Conservation (phyloP, 2,329 filamentous ascomycete species). For the Colletotrichum musicola region DNA sequence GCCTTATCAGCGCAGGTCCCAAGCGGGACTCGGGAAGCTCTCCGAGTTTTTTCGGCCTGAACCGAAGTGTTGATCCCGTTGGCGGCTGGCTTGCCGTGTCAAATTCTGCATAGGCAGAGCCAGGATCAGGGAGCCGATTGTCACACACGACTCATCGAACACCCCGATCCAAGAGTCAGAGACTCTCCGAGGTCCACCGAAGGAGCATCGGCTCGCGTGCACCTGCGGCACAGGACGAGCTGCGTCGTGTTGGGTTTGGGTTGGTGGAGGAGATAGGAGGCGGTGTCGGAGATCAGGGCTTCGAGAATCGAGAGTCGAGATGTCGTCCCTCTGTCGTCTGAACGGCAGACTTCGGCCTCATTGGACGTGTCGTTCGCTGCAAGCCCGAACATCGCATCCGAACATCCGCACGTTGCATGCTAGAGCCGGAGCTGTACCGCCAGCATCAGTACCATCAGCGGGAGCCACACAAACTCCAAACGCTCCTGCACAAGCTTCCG, state of each 20-base stretch:
- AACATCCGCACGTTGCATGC: slow-evolving; percentile 1
- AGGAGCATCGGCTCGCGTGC: slow-evolving; percentile 10
- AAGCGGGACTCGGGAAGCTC: slow-evolving; percentile 29
- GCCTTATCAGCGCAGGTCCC: slow-evolving; percentile 30
- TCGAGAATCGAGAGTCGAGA: slow-evolving; percentile 14
- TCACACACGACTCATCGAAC: slow-evolving; percentile 30
- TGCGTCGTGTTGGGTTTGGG: neutral
- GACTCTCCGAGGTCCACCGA: slow-evolving; percentile 25
- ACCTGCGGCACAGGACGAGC: slow-evolving; percentile 11
- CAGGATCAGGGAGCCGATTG: slow-evolving; percentile 28
- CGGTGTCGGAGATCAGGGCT: neutral
- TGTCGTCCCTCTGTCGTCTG: slow-evolving; percentile 23
- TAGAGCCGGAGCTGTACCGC: slow-evolving; percentile 8
- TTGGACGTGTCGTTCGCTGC: neutral
- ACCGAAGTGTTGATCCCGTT: slow-evolving; percentile 23
- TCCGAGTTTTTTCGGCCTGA: slow-evolving; percentile 31
- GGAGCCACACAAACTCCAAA: neutral
- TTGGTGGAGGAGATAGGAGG: neutral
- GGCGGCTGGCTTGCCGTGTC: slow-evolving; percentile 17
- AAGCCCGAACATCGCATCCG: slow-evolving; percentile 6
- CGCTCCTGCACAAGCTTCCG: slow-evolving; percentile 13
- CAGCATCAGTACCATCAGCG: neutral
- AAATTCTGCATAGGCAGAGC: slow-evolving; percentile 24
- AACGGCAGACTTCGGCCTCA: slow-evolving; percentile 11
- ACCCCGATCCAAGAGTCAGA: slow-evolving; percentile 27